Conservation (phyloP, 2,329 filamentous ascomycete genomes). For the Paecilomyces variotii region DNA sequence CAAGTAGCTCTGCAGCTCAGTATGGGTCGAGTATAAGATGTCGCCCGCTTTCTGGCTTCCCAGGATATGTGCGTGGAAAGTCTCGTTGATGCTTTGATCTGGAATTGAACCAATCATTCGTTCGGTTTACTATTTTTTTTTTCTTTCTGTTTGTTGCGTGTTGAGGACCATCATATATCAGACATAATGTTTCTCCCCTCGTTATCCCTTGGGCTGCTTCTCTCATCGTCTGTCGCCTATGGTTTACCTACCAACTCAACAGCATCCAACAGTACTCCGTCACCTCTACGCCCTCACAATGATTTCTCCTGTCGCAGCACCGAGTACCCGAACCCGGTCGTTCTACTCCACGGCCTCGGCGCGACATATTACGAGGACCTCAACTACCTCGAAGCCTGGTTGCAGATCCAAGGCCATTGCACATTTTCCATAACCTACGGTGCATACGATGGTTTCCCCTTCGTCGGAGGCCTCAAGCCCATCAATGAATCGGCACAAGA, state of each 20-base stretch:
- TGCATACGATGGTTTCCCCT: slow-evolving; percentile 27
- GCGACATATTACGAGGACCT: slow-evolving; percentile 32
- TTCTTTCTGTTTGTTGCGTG: neutral
- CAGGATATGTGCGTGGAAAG: neutral
- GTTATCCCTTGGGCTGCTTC: neutral
- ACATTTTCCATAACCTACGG: slow-evolving; percentile 37
- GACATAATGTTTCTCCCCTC: neutral
- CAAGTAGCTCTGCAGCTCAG: neutral
- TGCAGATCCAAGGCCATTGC: slow-evolving; percentile 32
- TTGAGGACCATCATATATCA: neutral
- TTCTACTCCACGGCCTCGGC: slow-evolving; percentile 30
- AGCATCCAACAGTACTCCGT: neutral
- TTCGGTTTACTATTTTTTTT: neutral
- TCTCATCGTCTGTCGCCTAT: neutral
- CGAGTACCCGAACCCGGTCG: slow-evolving; percentile 22
- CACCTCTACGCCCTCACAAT: slow-evolving; percentile 12
- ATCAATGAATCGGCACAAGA: slow-evolving; percentile 32
- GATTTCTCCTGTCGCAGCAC: slow-evolving; percentile 26
- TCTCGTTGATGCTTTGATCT: neutral
- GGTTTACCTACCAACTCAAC: slow-evolving; percentile 2
- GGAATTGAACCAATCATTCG: neutral
- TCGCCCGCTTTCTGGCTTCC: neutral
- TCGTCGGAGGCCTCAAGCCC: slow-evolving; percentile 31
- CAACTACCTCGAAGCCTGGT: slow-evolving; percentile 28
- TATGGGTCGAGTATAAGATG: neutral